Percentiles rank a stretch among this genome's conserved stretches.
phyloP scores from a whole-genome alignment of 257 asterid genomes.

The Anisodus acutangulus region DNA sequence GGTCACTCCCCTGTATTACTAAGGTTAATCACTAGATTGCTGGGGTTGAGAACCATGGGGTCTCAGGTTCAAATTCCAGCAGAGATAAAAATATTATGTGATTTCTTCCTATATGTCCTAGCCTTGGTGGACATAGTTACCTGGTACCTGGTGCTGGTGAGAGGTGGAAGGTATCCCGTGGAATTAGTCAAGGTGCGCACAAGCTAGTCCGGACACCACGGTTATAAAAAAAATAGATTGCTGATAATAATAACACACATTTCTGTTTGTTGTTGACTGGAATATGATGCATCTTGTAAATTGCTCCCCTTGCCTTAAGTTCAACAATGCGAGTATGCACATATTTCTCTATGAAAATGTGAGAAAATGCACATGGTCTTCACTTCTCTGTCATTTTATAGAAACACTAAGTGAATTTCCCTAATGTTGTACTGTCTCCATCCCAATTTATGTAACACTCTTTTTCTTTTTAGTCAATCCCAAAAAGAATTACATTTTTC shows the following conservation, averaged over 20 bases:
- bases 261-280: not conserved
- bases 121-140: no score
- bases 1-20: not conserved
- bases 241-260: not conserved
- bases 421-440: not conserved
- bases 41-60: not conserved
- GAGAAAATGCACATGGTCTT: not conserved
- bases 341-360: not conserved
- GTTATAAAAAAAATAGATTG: no score
- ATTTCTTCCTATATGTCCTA: no score
- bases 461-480: not conserved
- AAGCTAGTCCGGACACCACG: no score
- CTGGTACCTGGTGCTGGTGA: no score
- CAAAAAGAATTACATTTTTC: not conserved
- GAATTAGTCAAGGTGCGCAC: no score
- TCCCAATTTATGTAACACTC: not conserved
- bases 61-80: no score
- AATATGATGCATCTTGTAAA: not conserved
- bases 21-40: not conserved
- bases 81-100: no score
- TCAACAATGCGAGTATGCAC: not conserved
- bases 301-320: not conserved
- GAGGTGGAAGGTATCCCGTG: no score
- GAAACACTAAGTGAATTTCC: not conserved
- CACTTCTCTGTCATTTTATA: conserved; percentile 9